These are phyloP conservation scores for Kondoa malvinella DNA, from an alignment of 768 basidiomycete species.

Conservation along the genomic window DNA sequence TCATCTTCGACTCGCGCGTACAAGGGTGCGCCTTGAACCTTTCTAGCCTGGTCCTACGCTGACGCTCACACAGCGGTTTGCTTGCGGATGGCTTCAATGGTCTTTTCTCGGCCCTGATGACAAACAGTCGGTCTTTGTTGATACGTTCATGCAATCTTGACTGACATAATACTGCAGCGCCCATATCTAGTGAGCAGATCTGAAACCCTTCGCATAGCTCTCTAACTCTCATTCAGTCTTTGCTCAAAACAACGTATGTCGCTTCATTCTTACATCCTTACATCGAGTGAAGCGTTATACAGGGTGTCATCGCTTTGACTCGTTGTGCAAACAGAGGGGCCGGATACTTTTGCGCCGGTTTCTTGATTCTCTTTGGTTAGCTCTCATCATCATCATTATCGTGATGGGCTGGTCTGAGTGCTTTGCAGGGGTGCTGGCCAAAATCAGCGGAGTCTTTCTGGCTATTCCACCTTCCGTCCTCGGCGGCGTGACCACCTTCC, in stretches of 20 bases:
- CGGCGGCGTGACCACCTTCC: conserved; percentile 74
- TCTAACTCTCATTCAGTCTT: conserved; percentile 71
- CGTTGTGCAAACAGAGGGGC: conserved; percentile 65
- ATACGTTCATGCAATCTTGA: too few relatives aligned
- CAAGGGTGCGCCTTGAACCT: too few relatives aligned
- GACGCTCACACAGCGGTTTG: conserved; percentile 44
- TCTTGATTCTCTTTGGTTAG: background rate
- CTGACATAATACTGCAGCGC: too few relatives aligned
- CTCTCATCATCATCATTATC: conserved; percentile 11
- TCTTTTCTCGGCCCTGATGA: conserved; percentile 61
- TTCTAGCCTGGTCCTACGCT: too few relatives aligned
- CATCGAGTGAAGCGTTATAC: background rate
- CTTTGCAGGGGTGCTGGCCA: conserved; percentile 65
- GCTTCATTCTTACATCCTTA: background rate
- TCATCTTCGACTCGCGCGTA: conserved; percentile 61
- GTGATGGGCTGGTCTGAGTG: too few relatives aligned
- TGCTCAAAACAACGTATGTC: conserved; percentile 38
- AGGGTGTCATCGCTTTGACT: conserved; percentile 52
- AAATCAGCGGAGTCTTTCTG: conserved; percentile 66
- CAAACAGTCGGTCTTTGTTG: too few relatives aligned
- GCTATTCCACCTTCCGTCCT: conserved; percentile 58
- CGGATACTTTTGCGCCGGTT: conserved; percentile 59
- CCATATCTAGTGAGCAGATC: too few relatives aligned
- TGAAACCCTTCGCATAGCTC: too few relatives aligned
- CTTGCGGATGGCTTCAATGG: conserved; percentile 63